Evolutionary conservation across 1,139 yeast genomes (phyloP).

Genomic region (Lizanozyma gosingica): DNA sequence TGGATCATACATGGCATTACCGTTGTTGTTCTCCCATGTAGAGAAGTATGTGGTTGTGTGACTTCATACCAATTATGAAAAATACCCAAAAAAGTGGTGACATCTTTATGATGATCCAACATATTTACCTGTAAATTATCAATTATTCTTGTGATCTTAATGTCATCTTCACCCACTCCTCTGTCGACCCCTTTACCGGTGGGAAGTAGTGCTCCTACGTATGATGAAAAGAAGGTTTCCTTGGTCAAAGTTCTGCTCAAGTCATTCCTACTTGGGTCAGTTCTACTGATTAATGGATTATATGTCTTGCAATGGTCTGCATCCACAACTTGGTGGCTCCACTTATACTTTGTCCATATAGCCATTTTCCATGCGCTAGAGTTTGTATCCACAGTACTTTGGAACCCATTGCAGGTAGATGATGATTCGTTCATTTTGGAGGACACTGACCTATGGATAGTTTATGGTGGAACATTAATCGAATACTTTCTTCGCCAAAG

Average conservation of each 20-base stretch:
- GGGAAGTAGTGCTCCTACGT: too few relatives aligned
- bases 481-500: background rate
- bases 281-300: conserved; percentile 12
- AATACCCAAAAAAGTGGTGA: too few relatives aligned
- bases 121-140: too few relatives aligned
- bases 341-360: conserved; percentile 15
- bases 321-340: conserved; percentile 5
- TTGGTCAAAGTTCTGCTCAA: conserved; percentile 24
- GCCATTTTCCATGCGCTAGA: conserved; percentile 30
- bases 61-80: too few relatives aligned
- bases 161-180: too few relatives aligned
- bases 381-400: conserved; percentile 28
- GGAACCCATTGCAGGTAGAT: conserved; percentile 26
- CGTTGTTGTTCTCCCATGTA: too few relatives aligned
- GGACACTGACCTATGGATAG: conserved; percentile 27
- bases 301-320: conserved; percentile 4
- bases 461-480: conserved; percentile 9
- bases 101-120: too few relatives aligned
- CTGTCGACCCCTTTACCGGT: too few relatives aligned
- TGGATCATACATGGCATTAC: conserved; percentile 10
- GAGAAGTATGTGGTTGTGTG: too few relatives aligned
- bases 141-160: too few relatives aligned
- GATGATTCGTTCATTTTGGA: conserved; percentile 37
- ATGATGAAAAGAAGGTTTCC: conserved; percentile 21
- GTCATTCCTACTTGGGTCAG: conserved; percentile 24